Conservation (phyloP, 805 yeast species). For the Sugiyamaella smithiae region DNA sequence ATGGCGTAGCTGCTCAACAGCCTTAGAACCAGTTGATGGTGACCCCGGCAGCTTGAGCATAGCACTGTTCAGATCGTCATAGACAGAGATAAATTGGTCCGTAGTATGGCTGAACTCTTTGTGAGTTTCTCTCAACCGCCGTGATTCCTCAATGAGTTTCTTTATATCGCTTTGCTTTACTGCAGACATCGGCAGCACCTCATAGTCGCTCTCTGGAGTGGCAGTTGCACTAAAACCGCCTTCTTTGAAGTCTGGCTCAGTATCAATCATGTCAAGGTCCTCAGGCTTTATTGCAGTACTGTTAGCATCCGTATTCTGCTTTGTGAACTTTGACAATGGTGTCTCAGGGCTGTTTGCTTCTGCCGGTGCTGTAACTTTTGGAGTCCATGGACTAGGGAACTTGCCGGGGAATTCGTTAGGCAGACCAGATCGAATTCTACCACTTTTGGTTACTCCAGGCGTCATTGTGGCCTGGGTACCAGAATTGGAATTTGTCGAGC, state of each 20-base stretch:
- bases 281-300: not conserved
- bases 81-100: constrained; percentile 2
- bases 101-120: not conserved
- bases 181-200: constrained; percentile 4
- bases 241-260: not conserved
- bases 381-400: constrained; percentile 26
- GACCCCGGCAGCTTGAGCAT: not conserved
- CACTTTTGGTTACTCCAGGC: constrained; percentile 2
- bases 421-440: constrained; percentile 20
- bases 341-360: not conserved
- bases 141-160: constrained; percentile 6
- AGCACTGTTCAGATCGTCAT: constrained; percentile 3
- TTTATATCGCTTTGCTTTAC: constrained; percentile 8
- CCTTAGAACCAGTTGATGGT: not conserved
- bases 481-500: not conserved
- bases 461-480: not conserved
- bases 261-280: not conserved
- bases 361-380: constrained; percentile 8
- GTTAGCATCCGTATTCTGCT: constrained; percentile 2
- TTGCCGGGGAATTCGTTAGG: constrained; percentile 25
- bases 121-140: constrained; percentile 7
- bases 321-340: constrained; percentile 10
- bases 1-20: constrained; percentile 3
- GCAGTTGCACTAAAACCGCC: not conserved
- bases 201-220: not conserved